A percentile compares a stretch with the other conserved stretches of the same genome.
These are phyloP conservation scores for Datisca glomerata DNA, from an alignment of 306 rosid species.

Conservation along the genomic window DNA sequence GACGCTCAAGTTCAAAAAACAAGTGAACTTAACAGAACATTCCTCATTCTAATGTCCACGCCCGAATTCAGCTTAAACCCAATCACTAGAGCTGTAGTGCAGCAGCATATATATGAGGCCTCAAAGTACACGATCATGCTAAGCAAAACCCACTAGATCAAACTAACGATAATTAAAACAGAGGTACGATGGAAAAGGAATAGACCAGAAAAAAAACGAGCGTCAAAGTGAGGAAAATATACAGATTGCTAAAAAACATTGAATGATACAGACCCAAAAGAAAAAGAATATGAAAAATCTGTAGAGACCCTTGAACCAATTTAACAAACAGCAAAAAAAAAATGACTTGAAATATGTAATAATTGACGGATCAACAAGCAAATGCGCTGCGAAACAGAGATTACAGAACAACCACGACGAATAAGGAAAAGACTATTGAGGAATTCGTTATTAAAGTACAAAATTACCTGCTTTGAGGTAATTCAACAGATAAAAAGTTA, in stretches of 20 bases:
- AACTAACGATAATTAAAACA: background rate
- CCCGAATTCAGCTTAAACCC: too few species aligned
- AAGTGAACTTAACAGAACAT: too few species aligned
- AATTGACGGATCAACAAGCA: background rate
- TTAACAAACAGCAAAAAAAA: background rate
- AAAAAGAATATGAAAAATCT: too few species aligned
- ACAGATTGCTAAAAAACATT: background rate
- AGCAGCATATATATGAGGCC: too few species aligned
- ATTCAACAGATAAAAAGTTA: background rate
- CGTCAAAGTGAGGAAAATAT: background rate
- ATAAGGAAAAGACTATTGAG: background rate
- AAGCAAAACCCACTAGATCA: too few species aligned
- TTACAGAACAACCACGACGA: background rate
- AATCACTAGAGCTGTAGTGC: too few species aligned
- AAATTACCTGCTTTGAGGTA: background rate
- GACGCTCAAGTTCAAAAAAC: too few species aligned
- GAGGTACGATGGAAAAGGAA: background rate
- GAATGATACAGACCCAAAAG: background rate
- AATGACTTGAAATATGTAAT: background rate
- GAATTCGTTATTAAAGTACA: background rate
- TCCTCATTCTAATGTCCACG: too few species aligned
- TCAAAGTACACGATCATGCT: too few species aligned
- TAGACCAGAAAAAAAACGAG: background rate
- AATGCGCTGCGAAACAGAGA: background rate
- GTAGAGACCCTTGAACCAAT: too few species aligned